Evolutionary conservation across 106 monocot genomes (phyloP).

Genomic region (Iris macrosiphon): DNA sequence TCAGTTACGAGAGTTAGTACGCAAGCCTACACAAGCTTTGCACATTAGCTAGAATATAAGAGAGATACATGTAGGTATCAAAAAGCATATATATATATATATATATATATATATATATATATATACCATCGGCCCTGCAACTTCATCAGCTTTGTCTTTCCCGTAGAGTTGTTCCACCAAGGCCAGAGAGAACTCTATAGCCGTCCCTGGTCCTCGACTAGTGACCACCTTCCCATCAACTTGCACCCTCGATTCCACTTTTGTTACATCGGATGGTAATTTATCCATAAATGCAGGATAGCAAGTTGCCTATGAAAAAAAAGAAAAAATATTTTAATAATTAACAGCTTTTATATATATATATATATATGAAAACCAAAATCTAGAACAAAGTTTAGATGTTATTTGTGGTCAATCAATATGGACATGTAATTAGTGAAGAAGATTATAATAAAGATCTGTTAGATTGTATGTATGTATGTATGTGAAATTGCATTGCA

Average conservation of each 20-base stretch:
- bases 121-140: slow-evolving; percentile 61
- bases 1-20: too few relatives aligned
- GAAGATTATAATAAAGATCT: too few relatives aligned
- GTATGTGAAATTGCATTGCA: too few relatives aligned
- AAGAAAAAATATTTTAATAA: neutral
- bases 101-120: too few relatives aligned
- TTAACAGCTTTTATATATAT: neutral
- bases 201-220: slow-evolving; percentile 75
- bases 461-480: too few relatives aligned
- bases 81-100: too few relatives aligned
- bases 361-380: neutral
- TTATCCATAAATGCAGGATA: slow-evolving; percentile 83
- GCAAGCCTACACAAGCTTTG: too few relatives aligned
- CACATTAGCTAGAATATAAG: too few relatives aligned
- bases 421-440: too few relatives aligned
- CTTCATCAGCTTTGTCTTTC: slow-evolving; percentile 74
- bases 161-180: slow-evolving; percentile 77
- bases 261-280: slow-evolving; percentile 41
- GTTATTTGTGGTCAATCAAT: too few relatives aligned
- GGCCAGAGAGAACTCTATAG: slow-evolving; percentile 63
- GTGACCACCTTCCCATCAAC: slow-evolving; percentile 61
- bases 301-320: slow-evolving; percentile 53
- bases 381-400: too few relatives aligned
- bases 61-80: too few relatives aligned
- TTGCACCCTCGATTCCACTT: slow-evolving; percentile 62